Conservation (phyloP, 2,329 filamentous ascomycete species). For the Pyrenochaeta sp. region DNA sequence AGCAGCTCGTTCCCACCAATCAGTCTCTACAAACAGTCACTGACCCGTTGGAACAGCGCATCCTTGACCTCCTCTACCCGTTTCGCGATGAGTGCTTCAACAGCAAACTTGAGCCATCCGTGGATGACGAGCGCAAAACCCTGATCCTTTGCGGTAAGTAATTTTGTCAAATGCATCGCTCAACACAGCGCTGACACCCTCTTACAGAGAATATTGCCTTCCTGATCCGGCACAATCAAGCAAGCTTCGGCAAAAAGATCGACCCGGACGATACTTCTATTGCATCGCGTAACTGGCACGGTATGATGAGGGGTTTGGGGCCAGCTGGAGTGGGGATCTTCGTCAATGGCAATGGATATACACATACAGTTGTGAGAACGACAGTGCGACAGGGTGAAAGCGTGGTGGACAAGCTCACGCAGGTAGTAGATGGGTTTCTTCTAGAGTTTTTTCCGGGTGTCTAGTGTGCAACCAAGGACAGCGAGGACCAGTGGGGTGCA, state of each 20-base stretch:
- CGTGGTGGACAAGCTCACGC: slow-evolving; percentile 10
- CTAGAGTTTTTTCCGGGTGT: slow-evolving; percentile 8
- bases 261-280: slow-evolving; percentile 11
- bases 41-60: slow-evolving; percentile 3
- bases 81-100: slow-evolving; percentile 4
- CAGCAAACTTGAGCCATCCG: not conserved
- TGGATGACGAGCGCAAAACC: not conserved
- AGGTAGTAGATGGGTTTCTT: slow-evolving; percentile 5
- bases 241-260: slow-evolving; percentile 14
- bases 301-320: not conserved
- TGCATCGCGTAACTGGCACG: slow-evolving; percentile 10
- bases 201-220: slow-evolving; percentile 18
- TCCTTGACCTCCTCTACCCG: slow-evolving; percentile 2
- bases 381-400: not conserved
- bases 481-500: not conserved
- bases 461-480: not conserved
- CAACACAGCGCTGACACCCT: not conserved
- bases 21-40: not conserved
- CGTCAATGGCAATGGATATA: slow-evolving; percentile 14
- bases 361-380: slow-evolving; percentile 10
- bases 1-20: not conserved
- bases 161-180: not conserved
- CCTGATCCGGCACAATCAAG: slow-evolving; percentile 18
- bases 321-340: slow-evolving; percentile 10
- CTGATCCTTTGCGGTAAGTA: not conserved